These are phyloP conservation scores for Ceratobasidium sp. DNA, from an alignment of 1,284 basidiomycete species.

Conservation along the genomic window DNA sequence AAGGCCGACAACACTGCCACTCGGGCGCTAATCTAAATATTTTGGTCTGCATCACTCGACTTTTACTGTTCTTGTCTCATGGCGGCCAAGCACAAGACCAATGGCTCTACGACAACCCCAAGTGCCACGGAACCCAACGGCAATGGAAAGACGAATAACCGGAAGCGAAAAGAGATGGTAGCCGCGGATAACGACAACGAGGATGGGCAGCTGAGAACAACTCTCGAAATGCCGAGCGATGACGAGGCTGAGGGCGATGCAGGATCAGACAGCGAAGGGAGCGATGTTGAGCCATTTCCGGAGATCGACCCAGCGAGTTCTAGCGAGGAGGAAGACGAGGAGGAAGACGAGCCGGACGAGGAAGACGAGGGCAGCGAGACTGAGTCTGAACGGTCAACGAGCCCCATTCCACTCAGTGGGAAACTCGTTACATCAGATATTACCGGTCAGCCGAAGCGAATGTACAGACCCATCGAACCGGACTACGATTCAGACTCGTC, in stretches of 20 bases:
- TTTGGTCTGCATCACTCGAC: slow-evolving; percentile 20
- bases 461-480: slow-evolving; percentile 94
- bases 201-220: slow-evolving; percentile 47
- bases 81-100: slow-evolving; percentile 28
- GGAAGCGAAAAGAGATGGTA: slow-evolving; percentile 63
- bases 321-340: slow-evolving; percentile 53
- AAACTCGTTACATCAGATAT: slow-evolving; percentile 78
- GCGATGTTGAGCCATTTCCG: slow-evolving; percentile 60
- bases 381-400: slow-evolving; percentile 48
- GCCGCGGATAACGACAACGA: slow-evolving; percentile 53
- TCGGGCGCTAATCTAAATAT: slow-evolving; percentile 29
- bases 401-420: slow-evolving; percentile 59
- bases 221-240: slow-evolving; percentile 71
- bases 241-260: slow-evolving; percentile 63
- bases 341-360: slow-evolving; percentile 54
- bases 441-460: slow-evolving; percentile 85
- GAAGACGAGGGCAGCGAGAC: slow-evolving; percentile 54
- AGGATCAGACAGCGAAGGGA: slow-evolving; percentile 56
- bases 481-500: slow-evolving; percentile 97
- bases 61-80: slow-evolving; percentile 16
- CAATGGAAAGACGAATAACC: background rate
- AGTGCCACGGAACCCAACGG: slow-evolving; percentile 38
- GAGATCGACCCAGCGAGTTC: slow-evolving; percentile 63
- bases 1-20: slow-evolving; percentile 32
- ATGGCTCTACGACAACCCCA: slow-evolving; percentile 23